phyloP scores from a whole-genome alignment of 2,329 filamentous ascomycete genomes.

The Anthostomella pinea region DNA sequence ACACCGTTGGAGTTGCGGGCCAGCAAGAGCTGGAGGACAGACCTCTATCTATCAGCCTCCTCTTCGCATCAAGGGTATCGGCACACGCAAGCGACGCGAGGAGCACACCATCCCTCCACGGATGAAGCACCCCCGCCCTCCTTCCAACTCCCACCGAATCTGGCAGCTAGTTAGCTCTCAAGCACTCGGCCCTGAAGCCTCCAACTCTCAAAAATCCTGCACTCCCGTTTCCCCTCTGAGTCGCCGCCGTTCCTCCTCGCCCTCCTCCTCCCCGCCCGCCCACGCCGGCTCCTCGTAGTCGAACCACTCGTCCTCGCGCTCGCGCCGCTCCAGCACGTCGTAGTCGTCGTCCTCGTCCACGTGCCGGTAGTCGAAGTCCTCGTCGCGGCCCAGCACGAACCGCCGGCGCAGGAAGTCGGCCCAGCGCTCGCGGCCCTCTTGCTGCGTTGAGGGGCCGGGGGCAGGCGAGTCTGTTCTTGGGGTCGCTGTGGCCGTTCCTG shows the following conservation, averaged over 20 bases:
- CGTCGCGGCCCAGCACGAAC: constrained; percentile 72
- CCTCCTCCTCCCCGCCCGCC: constrained; percentile 39
- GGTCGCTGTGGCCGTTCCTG: constrained; percentile 8
- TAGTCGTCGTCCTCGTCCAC: constrained; percentile 73
- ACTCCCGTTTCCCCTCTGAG: constrained; percentile 63
- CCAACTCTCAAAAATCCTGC: constrained; percentile 67
- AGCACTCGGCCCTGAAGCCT: too few relatives aligned
- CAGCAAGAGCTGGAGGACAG: too few relatives aligned
- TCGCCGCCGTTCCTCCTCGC: constrained; percentile 23
- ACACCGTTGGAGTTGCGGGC: too few relatives aligned
- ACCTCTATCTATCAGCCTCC: too few relatives aligned
- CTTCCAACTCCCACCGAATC: too few relatives aligned
- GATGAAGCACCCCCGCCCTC: too few relatives aligned
- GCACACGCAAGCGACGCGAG: too few relatives aligned
- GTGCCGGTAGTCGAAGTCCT: constrained; percentile 71
- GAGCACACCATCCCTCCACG: too few relatives aligned
- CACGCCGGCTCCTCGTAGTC: constrained; percentile 74
- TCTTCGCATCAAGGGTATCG: too few relatives aligned
- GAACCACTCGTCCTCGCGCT: constrained; percentile 73
- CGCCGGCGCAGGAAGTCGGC: constrained; percentile 66
- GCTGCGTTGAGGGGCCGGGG: constrained; percentile 45
- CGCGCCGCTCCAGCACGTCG: constrained; percentile 60
- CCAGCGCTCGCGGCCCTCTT: constrained; percentile 70
- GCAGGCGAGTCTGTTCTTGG: too few relatives aligned
- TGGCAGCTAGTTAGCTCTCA: too few relatives aligned